Conservation (phyloP, 371 early-diverging fungal species). For the Syncephalastrum sp. region DNA sequence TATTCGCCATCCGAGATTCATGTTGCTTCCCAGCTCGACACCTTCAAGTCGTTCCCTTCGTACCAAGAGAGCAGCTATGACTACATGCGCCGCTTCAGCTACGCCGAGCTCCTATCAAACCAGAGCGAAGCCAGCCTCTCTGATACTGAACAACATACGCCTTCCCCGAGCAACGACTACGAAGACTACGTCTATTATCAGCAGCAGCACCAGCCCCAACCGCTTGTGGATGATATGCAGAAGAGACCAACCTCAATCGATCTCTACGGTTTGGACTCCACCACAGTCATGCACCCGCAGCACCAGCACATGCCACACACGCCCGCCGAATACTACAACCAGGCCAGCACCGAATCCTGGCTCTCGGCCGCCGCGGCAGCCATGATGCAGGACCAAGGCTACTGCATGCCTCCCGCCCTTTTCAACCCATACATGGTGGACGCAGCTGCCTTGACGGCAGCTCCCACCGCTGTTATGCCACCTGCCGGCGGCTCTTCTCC, state of each 20-base stretch:
- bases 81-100: constrained; percentile 34
- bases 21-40: constrained; percentile 14
- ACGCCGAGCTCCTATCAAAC: constrained; percentile 31
- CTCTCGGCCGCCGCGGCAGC: too few relatives aligned
- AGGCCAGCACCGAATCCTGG: too few relatives aligned
- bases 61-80: constrained; percentile 10
- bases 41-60: constrained; percentile 5
- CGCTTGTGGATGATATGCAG: constrained; percentile 14
- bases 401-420: background rate
- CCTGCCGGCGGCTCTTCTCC: too few relatives aligned
- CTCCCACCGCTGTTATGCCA: constrained; percentile 20
- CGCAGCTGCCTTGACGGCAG: constrained; percentile 27
- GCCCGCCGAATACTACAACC: too few relatives aligned
- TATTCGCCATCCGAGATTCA: constrained; percentile 18
- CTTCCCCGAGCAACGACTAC: constrained; percentile 32
- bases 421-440: constrained; percentile 16
- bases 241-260: constrained; percentile 9
- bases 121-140: constrained; percentile 38
- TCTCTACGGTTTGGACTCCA: background rate
- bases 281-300: too few relatives aligned
- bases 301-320: constrained; percentile 1
- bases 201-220: constrained; percentile 20
- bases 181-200: constrained; percentile 27
- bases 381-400: too few relatives aligned
- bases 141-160: constrained; percentile 30